Conservation (phyloP, 208 protist species). For the Giardia duodenalis region DNA sequence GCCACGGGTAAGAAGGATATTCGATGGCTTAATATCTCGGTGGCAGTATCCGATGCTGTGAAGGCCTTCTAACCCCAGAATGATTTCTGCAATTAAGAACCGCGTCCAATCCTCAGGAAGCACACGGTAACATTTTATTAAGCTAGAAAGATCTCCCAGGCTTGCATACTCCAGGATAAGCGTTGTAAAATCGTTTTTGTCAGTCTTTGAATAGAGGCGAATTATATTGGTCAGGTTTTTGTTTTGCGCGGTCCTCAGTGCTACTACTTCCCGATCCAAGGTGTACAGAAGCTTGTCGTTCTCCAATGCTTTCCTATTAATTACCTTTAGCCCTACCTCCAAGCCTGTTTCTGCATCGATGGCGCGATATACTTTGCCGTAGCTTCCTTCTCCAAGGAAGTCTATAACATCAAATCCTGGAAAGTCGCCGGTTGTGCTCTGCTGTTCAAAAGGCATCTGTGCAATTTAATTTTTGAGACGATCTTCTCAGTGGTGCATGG, state of each 20-base stretch:
- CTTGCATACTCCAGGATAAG: not conserved
- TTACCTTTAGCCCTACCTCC: not conserved
- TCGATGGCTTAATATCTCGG: not conserved
- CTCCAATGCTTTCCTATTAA: not conserved
- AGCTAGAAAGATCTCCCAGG: not conserved
- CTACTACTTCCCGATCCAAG: not conserved
- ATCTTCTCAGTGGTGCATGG: too few relatives aligned
- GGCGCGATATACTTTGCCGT: not conserved
- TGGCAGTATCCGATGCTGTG: not conserved
- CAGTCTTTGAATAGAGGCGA: not conserved
- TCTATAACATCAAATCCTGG: not conserved
- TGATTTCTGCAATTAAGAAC: not conserved
- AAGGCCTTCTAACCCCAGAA: not conserved
- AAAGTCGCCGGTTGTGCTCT: too few relatives aligned
- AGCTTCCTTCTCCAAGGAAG: not conserved
- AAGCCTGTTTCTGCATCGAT: not conserved
- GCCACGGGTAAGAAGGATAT: not conserved
- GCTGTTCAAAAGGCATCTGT: too few relatives aligned
- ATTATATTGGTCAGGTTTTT: not conserved
- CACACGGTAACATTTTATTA: not conserved
- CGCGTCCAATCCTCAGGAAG: not conserved
- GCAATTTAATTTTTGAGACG: too few relatives aligned
- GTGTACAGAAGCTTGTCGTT: not conserved
- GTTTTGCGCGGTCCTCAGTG: not conserved
- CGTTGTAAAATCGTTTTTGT: not conserved